A percentile compares a stretch with the other conserved stretches of the same genome.
These are phyloP conservation scores for Glycine tomentella DNA, from an alignment of 306 rosid genomes.

Conservation along the genomic window DNA sequence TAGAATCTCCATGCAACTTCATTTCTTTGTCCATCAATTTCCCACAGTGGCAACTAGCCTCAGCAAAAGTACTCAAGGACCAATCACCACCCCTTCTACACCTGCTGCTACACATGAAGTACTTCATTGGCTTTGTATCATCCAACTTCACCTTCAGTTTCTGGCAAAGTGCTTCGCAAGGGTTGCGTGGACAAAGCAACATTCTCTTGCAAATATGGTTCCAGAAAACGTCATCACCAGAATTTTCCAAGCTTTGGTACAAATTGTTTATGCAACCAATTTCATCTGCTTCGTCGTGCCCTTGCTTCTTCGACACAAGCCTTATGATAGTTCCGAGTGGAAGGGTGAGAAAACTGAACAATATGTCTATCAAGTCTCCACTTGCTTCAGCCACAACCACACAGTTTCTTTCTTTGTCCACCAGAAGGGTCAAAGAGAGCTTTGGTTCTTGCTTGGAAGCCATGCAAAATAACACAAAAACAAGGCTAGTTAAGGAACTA, in stretches of 20 bases:
- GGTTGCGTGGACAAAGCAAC: slow-evolving; percentile 48
- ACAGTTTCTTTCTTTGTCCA: slow-evolving; percentile 25
- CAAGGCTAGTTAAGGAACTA: background rate
- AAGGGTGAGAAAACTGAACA: slow-evolving; percentile 51
- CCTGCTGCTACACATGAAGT: slow-evolving; percentile 32
- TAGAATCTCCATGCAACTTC: slow-evolving; percentile 28
- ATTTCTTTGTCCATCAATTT: slow-evolving; percentile 47
- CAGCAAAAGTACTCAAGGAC: slow-evolving; percentile 46
- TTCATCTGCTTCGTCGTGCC: background rate
- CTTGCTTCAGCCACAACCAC: slow-evolving; percentile 48
- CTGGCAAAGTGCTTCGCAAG: slow-evolving; percentile 39
- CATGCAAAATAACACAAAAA: slow-evolving; percentile 27
- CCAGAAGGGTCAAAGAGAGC: slow-evolving; percentile 40
- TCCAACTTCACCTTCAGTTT: slow-evolving; percentile 41
- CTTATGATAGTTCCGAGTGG: slow-evolving; percentile 47
- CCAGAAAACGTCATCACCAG: slow-evolving; percentile 21
- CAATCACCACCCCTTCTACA: slow-evolving; percentile 2
- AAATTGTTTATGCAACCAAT: slow-evolving; percentile 35
- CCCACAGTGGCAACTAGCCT: slow-evolving; percentile 38
- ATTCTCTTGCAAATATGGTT: slow-evolving; percentile 42
- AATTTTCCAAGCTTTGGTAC: background rate
- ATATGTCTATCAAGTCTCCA: slow-evolving; percentile 44
- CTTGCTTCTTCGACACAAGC: slow-evolving; percentile 20
- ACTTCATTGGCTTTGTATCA: slow-evolving; percentile 21
- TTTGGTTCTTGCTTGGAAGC: slow-evolving; percentile 37